Percentiles rank a stretch among this genome's conserved stretches.
Conservation (phyloP, 176 grass and related monocot genomes). For the Canna indica region DNA sequence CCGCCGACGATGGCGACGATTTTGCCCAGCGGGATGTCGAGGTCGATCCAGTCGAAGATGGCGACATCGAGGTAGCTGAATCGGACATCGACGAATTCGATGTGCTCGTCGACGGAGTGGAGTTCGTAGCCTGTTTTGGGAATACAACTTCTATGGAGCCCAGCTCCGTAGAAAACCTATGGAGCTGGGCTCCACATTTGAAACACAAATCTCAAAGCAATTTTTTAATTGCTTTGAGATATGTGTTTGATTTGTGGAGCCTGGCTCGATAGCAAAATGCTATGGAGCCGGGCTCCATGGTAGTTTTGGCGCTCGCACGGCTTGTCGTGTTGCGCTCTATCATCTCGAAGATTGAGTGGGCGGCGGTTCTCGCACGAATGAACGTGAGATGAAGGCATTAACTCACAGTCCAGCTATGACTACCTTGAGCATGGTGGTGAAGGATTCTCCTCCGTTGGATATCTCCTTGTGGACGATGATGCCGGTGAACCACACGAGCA, state of each 20-base stretch:
- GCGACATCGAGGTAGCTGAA: slow-evolving; percentile 82
- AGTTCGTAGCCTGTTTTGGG: slow-evolving; percentile 52
- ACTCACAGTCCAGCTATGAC: slow-evolving; percentile 78
- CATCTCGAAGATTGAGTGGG: slow-evolving; percentile 92
- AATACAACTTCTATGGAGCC: too few species aligned
- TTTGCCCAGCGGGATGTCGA: slow-evolving; percentile 78
- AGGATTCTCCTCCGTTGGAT: slow-evolving; percentile 86
- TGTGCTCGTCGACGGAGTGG: slow-evolving; percentile 46
- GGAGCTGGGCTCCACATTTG: too few species aligned
- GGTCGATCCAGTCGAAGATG: slow-evolving; percentile 53
- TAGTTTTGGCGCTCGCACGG: slow-evolving; percentile 38
- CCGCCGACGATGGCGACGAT: slow-evolving; percentile 77
- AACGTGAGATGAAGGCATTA: neutral
- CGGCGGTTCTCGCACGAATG: slow-evolving; percentile 69
- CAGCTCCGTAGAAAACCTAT: too few species aligned
- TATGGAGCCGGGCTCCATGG: too few species aligned
- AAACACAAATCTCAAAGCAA: too few species aligned
- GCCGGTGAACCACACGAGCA: slow-evolving; percentile 89
- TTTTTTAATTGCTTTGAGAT: too few species aligned
- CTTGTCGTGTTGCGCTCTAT: slow-evolving; percentile 71
- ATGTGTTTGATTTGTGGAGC: too few species aligned
- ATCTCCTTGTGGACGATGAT: slow-evolving; percentile 75
- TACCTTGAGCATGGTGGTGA: slow-evolving; percentile 95
- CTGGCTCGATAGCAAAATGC: too few species aligned
- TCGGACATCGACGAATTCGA: slow-evolving; percentile 47